phyloP scores from a whole-genome alignment of 2,329 filamentous ascomycete genomes.

The Lachnellula subtilissima region DNA sequence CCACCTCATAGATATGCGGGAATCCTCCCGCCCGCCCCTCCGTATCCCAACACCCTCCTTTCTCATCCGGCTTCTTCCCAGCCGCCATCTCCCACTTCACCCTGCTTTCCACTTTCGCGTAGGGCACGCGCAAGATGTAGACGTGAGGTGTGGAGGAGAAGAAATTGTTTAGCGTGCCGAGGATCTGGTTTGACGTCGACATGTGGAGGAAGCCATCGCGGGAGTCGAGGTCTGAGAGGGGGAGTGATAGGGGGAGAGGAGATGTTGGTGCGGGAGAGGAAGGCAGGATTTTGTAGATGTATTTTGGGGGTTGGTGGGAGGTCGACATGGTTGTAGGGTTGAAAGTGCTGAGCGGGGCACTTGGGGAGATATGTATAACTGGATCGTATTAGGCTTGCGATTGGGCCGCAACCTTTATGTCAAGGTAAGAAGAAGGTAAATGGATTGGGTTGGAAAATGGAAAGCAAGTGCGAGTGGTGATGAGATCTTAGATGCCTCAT shows the following conservation, averaged over 20 bases:
- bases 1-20: constrained; percentile 25
- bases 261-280: constrained; percentile 15
- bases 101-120: constrained; percentile 17
- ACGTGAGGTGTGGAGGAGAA: constrained; percentile 19
- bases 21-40: constrained; percentile 22
- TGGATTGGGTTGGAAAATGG: no score
- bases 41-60: constrained; percentile 25
- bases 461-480: no score
- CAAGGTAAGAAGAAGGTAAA: no score
- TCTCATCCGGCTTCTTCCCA: constrained; percentile 20
- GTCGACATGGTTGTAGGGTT: not conserved
- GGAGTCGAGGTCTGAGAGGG: constrained; percentile 26
- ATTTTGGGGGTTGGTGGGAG: constrained; percentile 15
- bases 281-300: constrained; percentile 32
- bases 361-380: no score
- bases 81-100: constrained; percentile 24
- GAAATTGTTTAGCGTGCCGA: constrained; percentile 25
- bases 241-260: constrained; percentile 23
- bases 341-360: no score
- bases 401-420: no score
- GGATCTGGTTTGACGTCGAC: constrained; percentile 22
- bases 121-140: constrained; percentile 24
- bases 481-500: no score
- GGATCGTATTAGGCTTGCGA: no score
- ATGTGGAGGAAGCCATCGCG: constrained; percentile 28